A percentile compares a stretch with the other conserved stretches of the same genome.
Evolutionary conservation across 1,284 basidiomycete genomes (phyloP).

Genomic region (Cystobasidiaceae sp.): DNA sequence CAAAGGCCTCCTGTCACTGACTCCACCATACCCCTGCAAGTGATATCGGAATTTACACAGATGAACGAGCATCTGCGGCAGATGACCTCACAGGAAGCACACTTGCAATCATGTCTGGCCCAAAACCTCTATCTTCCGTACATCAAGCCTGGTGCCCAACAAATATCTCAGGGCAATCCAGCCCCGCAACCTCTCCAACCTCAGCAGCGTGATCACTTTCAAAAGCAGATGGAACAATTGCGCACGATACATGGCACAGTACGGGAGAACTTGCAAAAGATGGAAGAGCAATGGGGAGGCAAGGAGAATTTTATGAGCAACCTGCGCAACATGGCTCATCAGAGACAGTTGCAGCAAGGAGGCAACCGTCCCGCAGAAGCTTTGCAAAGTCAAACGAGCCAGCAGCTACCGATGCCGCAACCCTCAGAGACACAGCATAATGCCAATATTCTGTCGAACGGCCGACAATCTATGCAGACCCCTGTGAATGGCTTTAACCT

Average conservation of each 20-base stretch:
- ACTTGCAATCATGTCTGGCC: constrained; percentile 9
- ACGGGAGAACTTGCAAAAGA: constrained; percentile 6
- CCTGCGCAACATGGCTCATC: constrained; percentile 6
- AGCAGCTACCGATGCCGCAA: background rate
- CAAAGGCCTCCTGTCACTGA: too few relatives aligned
- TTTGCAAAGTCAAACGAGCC: too few relatives aligned
- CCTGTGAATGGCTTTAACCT: background rate
- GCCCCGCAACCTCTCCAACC: constrained; percentile 23
- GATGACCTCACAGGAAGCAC: constrained; percentile 10
- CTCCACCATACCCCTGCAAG: background rate
- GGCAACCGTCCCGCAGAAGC: too few relatives aligned
- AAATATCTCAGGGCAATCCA: background rate
- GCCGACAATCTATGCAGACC: background rate
- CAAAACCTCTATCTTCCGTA: constrained; percentile 16
- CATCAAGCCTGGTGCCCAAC: constrained; percentile 2
- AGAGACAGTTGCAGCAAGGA: constrained; percentile 22
- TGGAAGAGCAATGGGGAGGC: constrained; percentile 18
- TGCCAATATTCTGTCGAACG: too few relatives aligned
- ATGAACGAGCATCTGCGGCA: constrained; percentile 21
- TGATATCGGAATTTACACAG: constrained; percentile 18
- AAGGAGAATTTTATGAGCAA: constrained; percentile 27
- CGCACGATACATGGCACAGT: background rate
- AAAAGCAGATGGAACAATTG: constrained; percentile 12
- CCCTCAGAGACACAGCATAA: too few relatives aligned
- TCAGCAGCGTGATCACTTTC: constrained; percentile 9